These are phyloP conservation scores for Fonsecaea multimorphosa DNA, from an alignment of 2,329 filamentous ascomycete genomes.

Conservation along the genomic window DNA sequence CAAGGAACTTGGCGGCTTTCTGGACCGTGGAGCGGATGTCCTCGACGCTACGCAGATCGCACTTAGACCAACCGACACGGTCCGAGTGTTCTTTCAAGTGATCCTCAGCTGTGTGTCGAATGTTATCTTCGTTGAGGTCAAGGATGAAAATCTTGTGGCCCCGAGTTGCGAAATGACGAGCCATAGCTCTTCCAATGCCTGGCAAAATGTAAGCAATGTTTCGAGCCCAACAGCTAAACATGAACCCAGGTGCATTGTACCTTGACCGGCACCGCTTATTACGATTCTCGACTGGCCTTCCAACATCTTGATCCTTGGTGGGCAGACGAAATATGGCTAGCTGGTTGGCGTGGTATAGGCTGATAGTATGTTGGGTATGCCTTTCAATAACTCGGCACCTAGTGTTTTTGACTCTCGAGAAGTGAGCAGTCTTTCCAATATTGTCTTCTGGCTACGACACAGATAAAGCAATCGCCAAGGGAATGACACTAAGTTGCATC, in stretches of 20 bases:
- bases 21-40: conserved; percentile 47
- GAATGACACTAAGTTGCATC: not conserved
- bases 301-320: conserved; percentile 20
- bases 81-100: conserved; percentile 43
- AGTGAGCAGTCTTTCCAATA: not conserved
- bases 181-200: conserved; percentile 55
- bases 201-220: not conserved
- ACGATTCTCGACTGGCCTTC: conserved; percentile 27
- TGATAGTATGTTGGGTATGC: too few relatives aligned
- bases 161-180: conserved; percentile 49
- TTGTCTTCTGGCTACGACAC: not conserved
- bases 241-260: conserved; percentile 12
- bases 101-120: conserved; percentile 46
- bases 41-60: conserved; percentile 50
- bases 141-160: conserved; percentile 56
- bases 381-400: not conserved
- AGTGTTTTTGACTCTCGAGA: not conserved
- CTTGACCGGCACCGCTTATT: conserved; percentile 34
- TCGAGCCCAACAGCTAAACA: not conserved
- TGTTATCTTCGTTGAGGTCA: conserved; percentile 51
- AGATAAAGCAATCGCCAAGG: not conserved
- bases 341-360: not conserved
- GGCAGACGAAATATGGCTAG: not conserved
- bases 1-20: conserved; percentile 46
- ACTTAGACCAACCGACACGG: conserved; percentile 47